Percentiles rank a stretch among this genome's conserved stretches.
Evolutionary conservation across 768 basidiomycete genomes (phyloP).

Genomic region (Lentinula aciculospora): DNA sequence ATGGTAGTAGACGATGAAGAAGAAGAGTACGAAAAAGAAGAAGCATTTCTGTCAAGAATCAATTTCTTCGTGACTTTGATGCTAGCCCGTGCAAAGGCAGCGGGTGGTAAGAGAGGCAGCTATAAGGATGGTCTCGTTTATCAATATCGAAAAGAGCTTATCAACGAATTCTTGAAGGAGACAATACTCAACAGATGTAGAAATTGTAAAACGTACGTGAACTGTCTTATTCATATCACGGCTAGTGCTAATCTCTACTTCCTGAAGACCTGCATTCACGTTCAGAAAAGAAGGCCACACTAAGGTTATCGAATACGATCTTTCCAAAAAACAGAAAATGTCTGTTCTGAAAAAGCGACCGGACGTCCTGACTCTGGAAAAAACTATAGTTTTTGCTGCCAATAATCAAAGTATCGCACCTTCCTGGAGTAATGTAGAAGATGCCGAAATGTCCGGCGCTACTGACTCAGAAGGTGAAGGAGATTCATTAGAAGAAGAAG

Average conservation of each 20-base stretch:
- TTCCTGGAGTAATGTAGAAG: slow-evolving; percentile 24
- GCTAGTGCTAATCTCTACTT: slow-evolving; percentile 8
- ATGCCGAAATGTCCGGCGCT: slow-evolving; percentile 44
- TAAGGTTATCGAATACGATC: slow-evolving; percentile 92
- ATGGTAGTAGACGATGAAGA: slow-evolving; percentile 19
- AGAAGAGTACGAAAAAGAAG: slow-evolving; percentile 49
- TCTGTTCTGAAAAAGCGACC: slow-evolving; percentile 59
- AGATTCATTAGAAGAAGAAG: slow-evolving; percentile 20
- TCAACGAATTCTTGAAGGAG: slow-evolving; percentile 73
- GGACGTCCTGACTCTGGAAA: slow-evolving; percentile 63
- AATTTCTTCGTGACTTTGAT: slow-evolving; percentile 63
- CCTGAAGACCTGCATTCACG: slow-evolving; percentile 65
- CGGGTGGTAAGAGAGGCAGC: slow-evolving; percentile 63
- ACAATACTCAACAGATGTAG: slow-evolving; percentile 70
- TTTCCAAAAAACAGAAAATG: slow-evolving; percentile 73
- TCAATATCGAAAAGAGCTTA: slow-evolving; percentile 77
- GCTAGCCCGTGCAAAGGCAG: slow-evolving; percentile 29
- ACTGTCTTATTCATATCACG: slow-evolving; percentile 50
- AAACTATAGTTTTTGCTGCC: slow-evolving; percentile 23
- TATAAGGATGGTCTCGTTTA: slow-evolving; percentile 90
- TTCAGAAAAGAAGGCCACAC: slow-evolving; percentile 92
- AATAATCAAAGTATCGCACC: slow-evolving; percentile 18
- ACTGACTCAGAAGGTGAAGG: slow-evolving; percentile 40
- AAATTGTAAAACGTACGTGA: slow-evolving; percentile 71
- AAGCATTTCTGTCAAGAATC: slow-evolving; percentile 57